These are phyloP conservation scores for Silene latifolia DNA, from an alignment of 148 eudicot genomes.

Conservation along the genomic window DNA sequence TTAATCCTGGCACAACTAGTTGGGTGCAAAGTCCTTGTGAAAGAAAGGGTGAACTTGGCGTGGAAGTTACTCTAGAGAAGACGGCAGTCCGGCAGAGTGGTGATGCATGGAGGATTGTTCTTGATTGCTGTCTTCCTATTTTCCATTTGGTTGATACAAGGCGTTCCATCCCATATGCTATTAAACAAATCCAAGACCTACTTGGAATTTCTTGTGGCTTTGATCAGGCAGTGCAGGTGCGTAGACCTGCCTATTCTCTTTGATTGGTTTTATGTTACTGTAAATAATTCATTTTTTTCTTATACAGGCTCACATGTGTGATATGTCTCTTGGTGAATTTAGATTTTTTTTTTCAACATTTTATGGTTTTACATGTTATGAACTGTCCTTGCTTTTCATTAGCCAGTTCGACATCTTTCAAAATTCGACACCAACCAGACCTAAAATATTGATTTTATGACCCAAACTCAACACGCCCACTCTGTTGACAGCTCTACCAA, in stretches of 20 bases:
- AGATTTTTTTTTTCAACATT: neutral
- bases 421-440: neutral
- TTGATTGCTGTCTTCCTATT: slow-evolving; percentile 88
- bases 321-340: neutral
- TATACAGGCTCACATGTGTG: neutral
- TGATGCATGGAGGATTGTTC: slow-evolving; percentile 83
- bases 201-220: slow-evolving; percentile 90
- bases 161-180: slow-evolving; percentile 84
- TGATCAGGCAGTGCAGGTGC: slow-evolving; percentile 95
- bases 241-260: neutral
- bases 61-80: slow-evolving; percentile 77
- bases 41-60: slow-evolving; percentile 71
- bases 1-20: slow-evolving; percentile 62
- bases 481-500: neutral
- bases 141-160: slow-evolving; percentile 68
- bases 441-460: neutral
- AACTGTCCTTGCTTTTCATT: neutral
- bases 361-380: neutral
- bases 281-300: neutral
- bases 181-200: slow-evolving; percentile 85
- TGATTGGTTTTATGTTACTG: neutral
- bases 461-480: neutral
- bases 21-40: slow-evolving; percentile 54
- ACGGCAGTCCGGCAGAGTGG: slow-evolving; percentile 69
- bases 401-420: neutral